phyloP scores from a whole-genome alignment of 1,139 yeast genomes.

The Yamadazyma aaseri region DNA sequence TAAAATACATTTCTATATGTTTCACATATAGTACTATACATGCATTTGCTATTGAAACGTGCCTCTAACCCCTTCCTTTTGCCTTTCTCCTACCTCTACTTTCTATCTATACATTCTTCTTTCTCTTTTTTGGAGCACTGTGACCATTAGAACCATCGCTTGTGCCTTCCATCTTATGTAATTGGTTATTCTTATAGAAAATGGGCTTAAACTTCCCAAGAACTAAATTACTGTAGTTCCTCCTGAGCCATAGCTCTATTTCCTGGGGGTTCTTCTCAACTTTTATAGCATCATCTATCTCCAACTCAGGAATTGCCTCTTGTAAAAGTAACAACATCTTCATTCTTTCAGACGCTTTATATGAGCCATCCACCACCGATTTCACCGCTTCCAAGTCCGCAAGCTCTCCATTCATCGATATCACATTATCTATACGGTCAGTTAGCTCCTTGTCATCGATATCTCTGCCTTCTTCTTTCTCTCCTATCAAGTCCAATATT shows the following conservation, averaged over 20 bases:
- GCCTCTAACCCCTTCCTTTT: neutral
- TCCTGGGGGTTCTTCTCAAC: constrained; percentile 42
- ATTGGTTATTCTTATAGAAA: constrained; percentile 18
- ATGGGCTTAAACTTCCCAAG: constrained; percentile 36
- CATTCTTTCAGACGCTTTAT: constrained; percentile 2
- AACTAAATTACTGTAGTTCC: constrained; percentile 37
- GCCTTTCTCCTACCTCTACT: neutral
- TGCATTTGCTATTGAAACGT: too few relatives aligned
- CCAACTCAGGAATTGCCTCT: constrained; percentile 38
- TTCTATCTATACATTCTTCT: constrained; percentile 8
- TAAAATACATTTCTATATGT: too few relatives aligned
- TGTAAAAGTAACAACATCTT: constrained; percentile 16
- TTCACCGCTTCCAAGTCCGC: constrained; percentile 12
- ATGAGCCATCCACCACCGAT: constrained; percentile 2
- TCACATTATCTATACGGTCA: constrained; percentile 23
- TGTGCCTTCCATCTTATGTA: constrained; percentile 14
- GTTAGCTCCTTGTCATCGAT: constrained; percentile 16
- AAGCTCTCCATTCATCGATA: constrained; percentile 23
- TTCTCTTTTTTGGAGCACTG: constrained; percentile 12
- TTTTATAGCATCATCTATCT: constrained; percentile 36
- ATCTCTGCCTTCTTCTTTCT: constrained; percentile 21
- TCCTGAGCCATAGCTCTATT: constrained; percentile 38
- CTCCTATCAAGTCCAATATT: constrained; percentile 29
- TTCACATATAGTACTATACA: too few relatives aligned
- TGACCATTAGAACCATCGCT: constrained; percentile 12